phyloP scores from a whole-genome alignment of 2,329 filamentous ascomycete species.

The Coniosporium tulheliwenetii region DNA sequence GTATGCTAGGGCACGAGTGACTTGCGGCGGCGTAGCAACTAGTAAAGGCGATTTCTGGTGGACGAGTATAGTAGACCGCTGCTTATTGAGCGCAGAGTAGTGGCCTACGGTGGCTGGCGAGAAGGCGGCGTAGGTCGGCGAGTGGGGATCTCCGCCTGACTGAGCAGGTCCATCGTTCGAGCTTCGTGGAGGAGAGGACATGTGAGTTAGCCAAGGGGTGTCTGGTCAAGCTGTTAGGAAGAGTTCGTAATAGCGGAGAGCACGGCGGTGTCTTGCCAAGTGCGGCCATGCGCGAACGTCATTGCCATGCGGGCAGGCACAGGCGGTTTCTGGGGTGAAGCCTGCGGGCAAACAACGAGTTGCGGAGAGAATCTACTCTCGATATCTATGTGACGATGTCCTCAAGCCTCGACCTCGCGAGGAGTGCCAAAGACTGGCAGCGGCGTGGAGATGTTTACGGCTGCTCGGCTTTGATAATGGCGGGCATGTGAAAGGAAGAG shows the following conservation, averaged over 20 bases:
- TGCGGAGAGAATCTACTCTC: no score
- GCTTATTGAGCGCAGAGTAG: conserved; percentile 51
- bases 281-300: conserved; percentile 9
- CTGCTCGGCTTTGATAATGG: no score
- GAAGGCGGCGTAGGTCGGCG: conserved; percentile 77
- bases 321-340: no score
- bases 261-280: conserved; percentile 7
- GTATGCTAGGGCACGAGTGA: conserved; percentile 87
- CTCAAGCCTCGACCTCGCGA: no score
- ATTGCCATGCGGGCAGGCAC: neutral
- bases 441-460: no score
- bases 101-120: conserved; percentile 67
- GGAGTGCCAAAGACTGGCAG: no score
- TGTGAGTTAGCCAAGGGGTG: conserved; percentile 38
- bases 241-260: conserved; percentile 3
- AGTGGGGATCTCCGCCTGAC: conserved; percentile 28
- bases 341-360: no score
- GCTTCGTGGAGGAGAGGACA: conserved; percentile 27
- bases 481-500: no score
- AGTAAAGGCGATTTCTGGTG: conserved; percentile 92
- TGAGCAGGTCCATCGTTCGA: conserved; percentile 20
- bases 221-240: conserved; percentile 9
- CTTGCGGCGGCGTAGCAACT: conserved; percentile 82
- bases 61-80: conserved; percentile 81
- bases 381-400: no score